Evolutionary conservation across 495 filamentous ascomycete genomes (phyloP), one percentile per base, ranked within the genome.

Genomic region (Penicillium flavigenum): DNA sequence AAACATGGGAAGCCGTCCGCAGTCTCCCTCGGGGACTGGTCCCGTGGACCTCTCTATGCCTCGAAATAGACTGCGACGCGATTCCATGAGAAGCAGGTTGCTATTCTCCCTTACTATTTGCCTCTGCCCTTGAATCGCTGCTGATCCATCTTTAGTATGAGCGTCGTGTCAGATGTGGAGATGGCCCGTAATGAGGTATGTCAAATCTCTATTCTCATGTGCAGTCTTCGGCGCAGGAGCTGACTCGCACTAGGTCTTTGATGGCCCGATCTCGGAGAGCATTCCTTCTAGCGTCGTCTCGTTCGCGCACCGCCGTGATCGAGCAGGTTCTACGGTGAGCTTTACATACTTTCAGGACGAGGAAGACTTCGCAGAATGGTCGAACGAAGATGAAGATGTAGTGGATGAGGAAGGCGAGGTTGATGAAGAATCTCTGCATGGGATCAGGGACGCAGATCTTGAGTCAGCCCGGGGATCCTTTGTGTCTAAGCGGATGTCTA

Each of bases 141-240:
- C 70, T 76, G 45, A 76, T 47, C 5, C 24, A 45, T 24, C n/a
- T 31, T 0, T 63, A 84, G 81, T 70, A 77, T 87, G 41, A 95
- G 90, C 72, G 85, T 96, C 62, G 84, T 96, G 39, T 90, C 89
- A 34, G 92, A 97, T 69, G 93, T 99, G n/a, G 94, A 96, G 69
- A 99, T 99, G 94, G 95, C 94, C 26, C 91, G 92, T 45, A 89
- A 96, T 68, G 93, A 97, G 81, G 91, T 92, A 61, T 47, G 78
- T 60, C 36, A 22, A n/a, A 26, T 46, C 12, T 22, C 34, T 12
- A 8, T 12, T 7, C 14, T 31, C 9, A 47, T 34, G 39, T 27
- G 36, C 41, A 38, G 44, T 54, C 11, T 10, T 47, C 29, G 39
- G 46, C 4, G 10, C 46, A 48, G 29, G n/a, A 47, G 26, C 49